phyloP scores from a whole-genome alignment of 2,329 filamentous ascomycete genomes.

The Clarireedia homoeocarpa region DNA sequence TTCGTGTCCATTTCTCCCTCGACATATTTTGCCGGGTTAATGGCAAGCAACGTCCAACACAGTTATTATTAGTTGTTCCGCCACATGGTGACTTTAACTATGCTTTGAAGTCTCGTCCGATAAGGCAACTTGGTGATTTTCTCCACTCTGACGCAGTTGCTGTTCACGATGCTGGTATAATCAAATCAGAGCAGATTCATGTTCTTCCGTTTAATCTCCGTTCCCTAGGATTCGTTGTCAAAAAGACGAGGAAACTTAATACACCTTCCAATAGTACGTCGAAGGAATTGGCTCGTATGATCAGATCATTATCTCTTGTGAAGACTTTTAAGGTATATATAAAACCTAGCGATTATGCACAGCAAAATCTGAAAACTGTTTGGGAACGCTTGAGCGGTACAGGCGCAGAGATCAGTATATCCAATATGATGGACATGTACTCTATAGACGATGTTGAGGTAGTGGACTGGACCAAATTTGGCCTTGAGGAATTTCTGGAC shows the following conservation, averaged over 20 bases:
- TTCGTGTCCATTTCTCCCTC: background rate
- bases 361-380: background rate
- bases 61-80: background rate
- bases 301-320: background rate
- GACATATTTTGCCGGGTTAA: background rate
- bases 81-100: background rate
- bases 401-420: background rate
- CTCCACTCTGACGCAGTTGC: background rate
- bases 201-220: background rate
- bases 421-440: background rate
- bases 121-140: background rate
- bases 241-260: background rate
- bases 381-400: background rate
- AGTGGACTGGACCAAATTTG: background rate
- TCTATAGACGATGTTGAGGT: background rate
- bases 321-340: background rate
- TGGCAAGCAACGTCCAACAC: background rate
- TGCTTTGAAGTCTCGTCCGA: background rate
- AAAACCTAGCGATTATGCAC: background rate
- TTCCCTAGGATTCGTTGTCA: background rate
- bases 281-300: background rate
- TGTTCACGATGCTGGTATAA: background rate
- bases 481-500: background rate
- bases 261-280: background rate
- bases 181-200: background rate